These are phyloP conservation scores for Leccinum griseonigrum DNA, from an alignment of 1,284 basidiomycete species.

Conservation along the genomic window DNA sequence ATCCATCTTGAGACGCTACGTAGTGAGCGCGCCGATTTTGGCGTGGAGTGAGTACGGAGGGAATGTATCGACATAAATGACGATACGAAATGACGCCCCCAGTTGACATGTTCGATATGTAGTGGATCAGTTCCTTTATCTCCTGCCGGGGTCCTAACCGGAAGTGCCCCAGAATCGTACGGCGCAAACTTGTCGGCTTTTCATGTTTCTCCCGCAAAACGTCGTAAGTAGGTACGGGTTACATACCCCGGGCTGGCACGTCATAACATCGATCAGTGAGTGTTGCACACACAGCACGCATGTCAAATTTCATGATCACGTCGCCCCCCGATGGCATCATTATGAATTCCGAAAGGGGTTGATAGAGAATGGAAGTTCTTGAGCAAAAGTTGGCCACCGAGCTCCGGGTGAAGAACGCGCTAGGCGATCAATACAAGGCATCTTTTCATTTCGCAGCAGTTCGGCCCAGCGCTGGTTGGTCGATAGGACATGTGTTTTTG, in stretches of 20 bases:
- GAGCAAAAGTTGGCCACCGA: not conserved
- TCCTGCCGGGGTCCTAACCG: conserved; percentile 9
- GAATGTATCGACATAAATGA: conserved; percentile 9
- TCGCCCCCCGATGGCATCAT: conserved; percentile 18
- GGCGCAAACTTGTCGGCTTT: not conserved
- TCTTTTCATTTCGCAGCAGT: conserved; percentile 22
- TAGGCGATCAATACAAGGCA: conserved; percentile 26
- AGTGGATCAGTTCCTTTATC: conserved; percentile 13
- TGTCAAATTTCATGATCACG: conserved; percentile 15
- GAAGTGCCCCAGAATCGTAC: conserved; percentile 11
- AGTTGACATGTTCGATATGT: not conserved
- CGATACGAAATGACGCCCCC: not conserved
- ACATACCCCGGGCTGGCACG: not conserved
- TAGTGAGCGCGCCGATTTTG: not conserved
- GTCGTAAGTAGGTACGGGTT: not conserved
- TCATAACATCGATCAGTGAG: not conserved
- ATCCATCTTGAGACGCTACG: not conserved
- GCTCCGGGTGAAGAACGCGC: conserved; percentile 5
- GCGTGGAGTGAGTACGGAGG: not conserved
- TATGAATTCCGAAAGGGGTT: conserved; percentile 18
- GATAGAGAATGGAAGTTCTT: conserved; percentile 24
- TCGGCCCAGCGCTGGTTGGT: conserved; percentile 1
- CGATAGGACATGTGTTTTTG: conserved; percentile 17
- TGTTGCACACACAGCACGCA: conserved; percentile 2
- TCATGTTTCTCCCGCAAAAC: not conserved